Base-by-base conservation (phyloP, 108 stramenopile species). In the Nannochloropsis gaditana region DNA sequence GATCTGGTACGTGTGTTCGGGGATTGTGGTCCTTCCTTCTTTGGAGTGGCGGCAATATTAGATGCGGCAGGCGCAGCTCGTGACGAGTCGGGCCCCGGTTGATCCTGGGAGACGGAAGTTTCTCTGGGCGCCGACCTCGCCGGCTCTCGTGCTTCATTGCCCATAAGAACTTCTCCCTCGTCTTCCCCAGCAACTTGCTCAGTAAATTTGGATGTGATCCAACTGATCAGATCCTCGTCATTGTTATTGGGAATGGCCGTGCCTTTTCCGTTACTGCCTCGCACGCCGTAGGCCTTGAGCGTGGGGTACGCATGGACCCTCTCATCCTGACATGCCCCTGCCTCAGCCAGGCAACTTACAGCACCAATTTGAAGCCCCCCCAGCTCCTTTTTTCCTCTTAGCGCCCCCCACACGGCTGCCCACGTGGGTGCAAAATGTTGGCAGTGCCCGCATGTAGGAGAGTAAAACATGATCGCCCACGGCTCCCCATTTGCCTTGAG, bases 281-380 rank as follows among this genome's bases (percentile, higher is more conserved):
- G 4, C 59, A 73, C 19, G 19, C 59, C 59, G n/a, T n/a, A 73
- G 19, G 59, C 59, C 59, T 73, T 73, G 1, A 73, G n/a, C 59
- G 59, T 73, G 19, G 59, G 59, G 59, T 73, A 73, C 19, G 19
- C n/a, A n/a, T 73, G 15, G 19, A 73, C 59, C n/a, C n/a, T 73
- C 59, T 73, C 59, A 73, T 73, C 8, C 59, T n/a, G 3, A n/a
- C 59, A 73, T n/a, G n/a, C 59, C 5, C 3, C 59, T 73, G 59
- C 19, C 59, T 73, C 59, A n/a, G 59, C 59, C 59, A 73, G n/a
- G 59, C 59, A 73, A n/a, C 59, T 73, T n/a, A 73, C 59, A n/a
- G 59, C 59, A n/a, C 59, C 59, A n/a, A 73, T 73, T 73, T n/a
- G 15, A 15, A 73, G 59, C 5, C 59, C 59, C n/a, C 59, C 59